Evolutionary conservation across 257 asterid species (phyloP), one percentile per base, ranked within the genome.

Genomic region (Solanum ossicruentum): DNA sequence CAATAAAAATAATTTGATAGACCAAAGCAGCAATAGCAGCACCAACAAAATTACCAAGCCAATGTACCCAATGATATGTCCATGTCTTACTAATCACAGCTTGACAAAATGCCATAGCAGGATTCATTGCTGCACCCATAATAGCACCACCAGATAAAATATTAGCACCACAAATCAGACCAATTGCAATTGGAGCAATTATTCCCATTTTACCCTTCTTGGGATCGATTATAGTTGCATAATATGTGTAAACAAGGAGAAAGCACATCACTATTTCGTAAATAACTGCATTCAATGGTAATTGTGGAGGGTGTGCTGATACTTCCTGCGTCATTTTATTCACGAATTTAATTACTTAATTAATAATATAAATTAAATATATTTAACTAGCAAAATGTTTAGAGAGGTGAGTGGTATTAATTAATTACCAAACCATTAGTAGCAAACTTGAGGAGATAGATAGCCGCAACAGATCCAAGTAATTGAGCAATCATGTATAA

Each of bases 251-350:
- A 36, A 36, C 39, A 36, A 36, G 98, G 98, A 96, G 94, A 28
- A 94, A 92, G 0, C 95, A 93, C 97, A 93, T 92, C 87, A 93
- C 95, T 26, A 94, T 91, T 79, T 94, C 98, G 45, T 92, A 94
- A 3, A 94, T 83, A 8, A 94, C 70, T 2, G 97, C 98, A 41
- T 90, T 89, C 92, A 91, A 87, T 4, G 61, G 89, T 1, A 5
- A 8, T n/a, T 88, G 51, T 49, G 92, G 92, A 15, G 92, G 88
- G 72, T 92, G 93, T 3, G 97, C 93, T 0, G 93, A 83, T 10
- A 93, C 91, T 88, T 91, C 94, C 98, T 94, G 92, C 85, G 47
- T 55, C 13, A 7, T 18, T 28, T 39, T 56, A 11, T 13, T 11
- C 5, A n/a, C 66, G 1, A 16, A 43, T 45, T 8, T 45, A 1